A percentile compares a stretch with the other conserved stretches of the same genome.
Conservation (phyloP, 495 filamentous ascomycete genomes). For the Penicillium waksmanii region DNA sequence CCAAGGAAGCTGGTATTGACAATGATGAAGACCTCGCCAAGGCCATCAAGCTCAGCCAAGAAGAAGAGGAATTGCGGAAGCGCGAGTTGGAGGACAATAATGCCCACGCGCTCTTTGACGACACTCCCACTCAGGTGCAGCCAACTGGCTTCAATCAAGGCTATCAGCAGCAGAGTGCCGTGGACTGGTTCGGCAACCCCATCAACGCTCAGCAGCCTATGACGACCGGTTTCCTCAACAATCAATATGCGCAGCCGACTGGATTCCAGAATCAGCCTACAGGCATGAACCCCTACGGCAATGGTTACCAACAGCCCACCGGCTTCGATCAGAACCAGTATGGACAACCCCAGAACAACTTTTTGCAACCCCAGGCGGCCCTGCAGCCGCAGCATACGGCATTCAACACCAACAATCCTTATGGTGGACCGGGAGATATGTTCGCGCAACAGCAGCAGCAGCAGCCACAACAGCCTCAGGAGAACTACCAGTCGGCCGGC, state of each 20-base stretch:
- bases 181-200: constrained; percentile 97
- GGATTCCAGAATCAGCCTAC: constrained; percentile 66
- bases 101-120: constrained; percentile 84
- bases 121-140: constrained; percentile 74
- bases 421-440: constrained; percentile 49
- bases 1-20: constrained; percentile 51
- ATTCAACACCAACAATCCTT: constrained; percentile 72
- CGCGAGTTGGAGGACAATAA: constrained; percentile 91
- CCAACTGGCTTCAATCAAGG: constrained; percentile 91
- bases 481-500: constrained; percentile 66
- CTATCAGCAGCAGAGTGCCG: constrained; percentile 92
- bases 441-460: constrained; percentile 53
- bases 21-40: constrained; percentile 91
- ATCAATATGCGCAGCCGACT: constrained; percentile 76
- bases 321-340: constrained; percentile 63
- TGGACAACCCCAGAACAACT: constrained; percentile 54
- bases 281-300: constrained; percentile 70
- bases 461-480: constrained; percentile 59
- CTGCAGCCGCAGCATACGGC: constrained; percentile 75
- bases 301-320: constrained; percentile 67
- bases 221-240: constrained; percentile 82
- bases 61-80: constrained; percentile 87
- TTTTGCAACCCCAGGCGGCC: constrained; percentile 52
- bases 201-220: constrained; percentile 75
- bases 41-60: constrained; percentile 93